Conservation (phyloP, 345 rosid genomes). For the Salix dunnii region DNA sequence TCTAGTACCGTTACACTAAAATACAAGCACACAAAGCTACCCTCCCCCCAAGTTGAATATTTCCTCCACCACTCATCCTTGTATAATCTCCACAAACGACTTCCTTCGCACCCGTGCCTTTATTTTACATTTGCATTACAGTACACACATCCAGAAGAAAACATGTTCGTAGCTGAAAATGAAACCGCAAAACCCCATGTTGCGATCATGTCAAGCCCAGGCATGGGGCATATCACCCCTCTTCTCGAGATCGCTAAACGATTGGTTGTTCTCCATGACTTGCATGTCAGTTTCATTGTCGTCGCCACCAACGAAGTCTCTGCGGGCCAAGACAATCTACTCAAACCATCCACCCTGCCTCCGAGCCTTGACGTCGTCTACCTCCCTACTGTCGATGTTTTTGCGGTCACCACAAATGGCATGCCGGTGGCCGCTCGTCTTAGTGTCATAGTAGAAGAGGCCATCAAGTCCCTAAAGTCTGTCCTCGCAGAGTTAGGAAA, state of each 20-base stretch:
- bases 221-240: constrained; percentile 25
- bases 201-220: constrained; percentile 21
- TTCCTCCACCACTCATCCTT: too few relatives aligned
- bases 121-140: too few relatives aligned
- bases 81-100: too few relatives aligned
- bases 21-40: too few relatives aligned
- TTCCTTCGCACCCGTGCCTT: too few relatives aligned
- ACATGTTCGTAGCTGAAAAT: background rate
- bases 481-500: constrained; percentile 3
- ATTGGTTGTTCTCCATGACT: constrained; percentile 13
- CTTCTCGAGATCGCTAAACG: constrained; percentile 23
- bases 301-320: constrained; percentile 21
- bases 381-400: constrained; percentile 19
- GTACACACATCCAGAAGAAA: background rate
- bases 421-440: constrained; percentile 10
- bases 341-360: constrained; percentile 17
- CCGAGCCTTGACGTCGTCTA: constrained; percentile 8
- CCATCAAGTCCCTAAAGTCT: constrained; percentile 15
- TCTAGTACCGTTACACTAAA: too few relatives aligned
- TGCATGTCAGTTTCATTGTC: constrained; percentile 20
- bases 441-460: constrained; percentile 11
- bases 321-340: constrained; percentile 8
- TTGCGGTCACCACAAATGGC: background rate
- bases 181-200: constrained; percentile 15
- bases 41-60: too few relatives aligned